phyloP scores from a whole-genome alignment of 192 early-diverging fungal genomes.

The Linnemannia zychae region DNA sequence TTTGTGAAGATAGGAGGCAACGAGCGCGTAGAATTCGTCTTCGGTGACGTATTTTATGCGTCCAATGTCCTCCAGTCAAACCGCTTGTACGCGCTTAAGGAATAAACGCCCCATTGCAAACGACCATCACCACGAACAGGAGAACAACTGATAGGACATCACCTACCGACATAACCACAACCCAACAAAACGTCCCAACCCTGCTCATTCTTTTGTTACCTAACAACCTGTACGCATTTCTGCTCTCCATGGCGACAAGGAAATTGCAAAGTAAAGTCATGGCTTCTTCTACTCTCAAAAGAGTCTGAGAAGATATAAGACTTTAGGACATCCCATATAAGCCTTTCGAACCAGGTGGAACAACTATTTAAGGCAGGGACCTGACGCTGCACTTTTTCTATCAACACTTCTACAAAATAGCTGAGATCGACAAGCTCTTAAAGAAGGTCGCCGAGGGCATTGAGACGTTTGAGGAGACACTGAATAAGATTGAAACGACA shows the following conservation, averaged over 20 bases:
- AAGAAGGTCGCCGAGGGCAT: slow-evolving; percentile 98
- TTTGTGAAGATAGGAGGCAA: too few species aligned
- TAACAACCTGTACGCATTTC: slow-evolving; percentile 5
- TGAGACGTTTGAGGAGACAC: slow-evolving; percentile 92
- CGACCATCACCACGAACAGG: neutral
- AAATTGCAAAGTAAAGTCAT: slow-evolving; percentile 45
- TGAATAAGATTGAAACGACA: slow-evolving; percentile 88
- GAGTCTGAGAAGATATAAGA: neutral
- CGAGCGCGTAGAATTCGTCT: too few species aligned
- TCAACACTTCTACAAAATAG: slow-evolving; percentile 55
- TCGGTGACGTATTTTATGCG: too few species aligned
- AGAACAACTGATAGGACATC: neutral
- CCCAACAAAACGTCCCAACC: neutral
- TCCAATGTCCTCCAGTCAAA: too few species aligned
- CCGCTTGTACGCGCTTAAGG: too few species aligned
- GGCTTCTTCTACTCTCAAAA: neutral
- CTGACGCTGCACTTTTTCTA: slow-evolving; percentile 1
- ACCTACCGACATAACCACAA: neutral
- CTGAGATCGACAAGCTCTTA: slow-evolving; percentile 95
- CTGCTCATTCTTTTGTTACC: neutral
- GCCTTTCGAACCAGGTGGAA: neutral
- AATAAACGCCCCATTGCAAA: neutral
- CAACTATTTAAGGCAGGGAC: neutral
- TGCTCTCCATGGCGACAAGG: slow-evolving; percentile 38
- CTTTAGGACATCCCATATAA: neutral